These are phyloP conservation scores for Pichia inconspicua DNA, from an alignment of 1,139 yeast species.

Conservation along the genomic window DNA sequence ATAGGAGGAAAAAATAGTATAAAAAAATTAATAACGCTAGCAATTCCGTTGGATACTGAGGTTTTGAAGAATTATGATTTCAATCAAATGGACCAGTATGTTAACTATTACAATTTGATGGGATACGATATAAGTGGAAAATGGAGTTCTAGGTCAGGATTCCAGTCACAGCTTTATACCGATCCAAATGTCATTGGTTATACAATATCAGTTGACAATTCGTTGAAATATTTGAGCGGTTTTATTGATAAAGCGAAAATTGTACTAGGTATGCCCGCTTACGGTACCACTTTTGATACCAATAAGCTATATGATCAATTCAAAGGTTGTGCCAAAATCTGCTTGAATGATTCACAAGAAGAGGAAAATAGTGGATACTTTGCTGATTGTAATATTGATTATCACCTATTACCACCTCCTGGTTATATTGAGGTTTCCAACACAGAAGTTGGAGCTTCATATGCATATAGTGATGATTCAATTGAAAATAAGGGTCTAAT, in stretches of 20 bases:
- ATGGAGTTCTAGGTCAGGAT: constrained; percentile 59
- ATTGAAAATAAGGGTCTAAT: constrained; percentile 34
- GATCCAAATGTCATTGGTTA: constrained; percentile 21
- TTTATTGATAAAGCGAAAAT: constrained; percentile 34
- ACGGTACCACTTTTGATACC: constrained; percentile 65
- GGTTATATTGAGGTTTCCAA: constrained; percentile 43
- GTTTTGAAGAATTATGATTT: constrained; percentile 39
- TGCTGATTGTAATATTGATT: constrained; percentile 20
- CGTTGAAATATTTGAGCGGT: constrained; percentile 38
- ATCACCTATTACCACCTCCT: constrained; percentile 19
- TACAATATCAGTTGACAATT: constrained; percentile 37
- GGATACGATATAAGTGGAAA: constrained; percentile 79
- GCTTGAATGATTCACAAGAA: constrained; percentile 12
- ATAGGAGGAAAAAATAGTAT: constrained; percentile 8
- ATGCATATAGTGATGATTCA: constrained; percentile 33
- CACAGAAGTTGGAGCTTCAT: constrained; percentile 48
- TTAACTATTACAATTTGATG: constrained; percentile 81
- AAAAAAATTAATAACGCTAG: constrained; percentile 49
- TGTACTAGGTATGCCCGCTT: constrained; percentile 82
- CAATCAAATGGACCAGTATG: constrained; percentile 44
- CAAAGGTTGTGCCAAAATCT: constrained; percentile 39
- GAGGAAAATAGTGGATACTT: constrained; percentile 3
- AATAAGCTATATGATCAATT: constrained; percentile 35
- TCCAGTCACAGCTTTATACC: constrained; percentile 60
- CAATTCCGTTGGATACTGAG: constrained; percentile 63